Evolutionary conservation across 2,329 filamentous ascomycete species (phyloP).

Genomic region (Colletotrichum tofieldiae): DNA sequence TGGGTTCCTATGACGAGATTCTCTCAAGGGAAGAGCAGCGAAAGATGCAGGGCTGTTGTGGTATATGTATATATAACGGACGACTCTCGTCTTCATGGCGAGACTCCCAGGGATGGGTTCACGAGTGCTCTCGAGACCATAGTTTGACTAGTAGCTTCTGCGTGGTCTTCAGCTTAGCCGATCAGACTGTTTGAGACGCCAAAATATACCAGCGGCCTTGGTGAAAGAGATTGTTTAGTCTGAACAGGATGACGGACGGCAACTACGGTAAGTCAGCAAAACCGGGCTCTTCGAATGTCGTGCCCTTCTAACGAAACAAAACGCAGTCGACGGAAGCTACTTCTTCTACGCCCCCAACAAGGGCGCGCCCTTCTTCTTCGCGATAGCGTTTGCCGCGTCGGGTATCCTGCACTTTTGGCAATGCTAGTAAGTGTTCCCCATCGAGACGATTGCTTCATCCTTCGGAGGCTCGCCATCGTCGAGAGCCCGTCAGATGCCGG

Average conservation of each 20-base stretch:
- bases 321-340: conserved; percentile 58
- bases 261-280: conserved; percentile 48
- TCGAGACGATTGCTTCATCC: conserved; percentile 1
- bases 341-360: conserved; percentile 66
- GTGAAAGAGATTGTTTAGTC: too few relatives aligned
- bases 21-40: not conserved
- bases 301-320: not conserved
- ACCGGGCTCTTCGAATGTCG: not conserved
- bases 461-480: too few relatives aligned
- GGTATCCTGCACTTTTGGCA: conserved; percentile 60
- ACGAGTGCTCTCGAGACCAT: not conserved
- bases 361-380: conserved; percentile 64
- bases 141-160: not conserved
- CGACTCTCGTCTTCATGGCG: not conserved
- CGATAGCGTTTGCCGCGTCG: conserved; percentile 57
- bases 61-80: not conserved
- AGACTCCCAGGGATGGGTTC: not conserved
- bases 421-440: conserved; percentile 59
- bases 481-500: not conserved
- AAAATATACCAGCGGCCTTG: not conserved
- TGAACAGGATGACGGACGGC: conserved; percentile 50
- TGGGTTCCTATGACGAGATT: not conserved
- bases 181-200: not conserved
- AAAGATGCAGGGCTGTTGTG: too few relatives aligned
- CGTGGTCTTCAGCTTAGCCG: not conserved